Conservation (phyloP, 1,284 basidiomycete genomes). For the Puccinia hordei region DNA sequence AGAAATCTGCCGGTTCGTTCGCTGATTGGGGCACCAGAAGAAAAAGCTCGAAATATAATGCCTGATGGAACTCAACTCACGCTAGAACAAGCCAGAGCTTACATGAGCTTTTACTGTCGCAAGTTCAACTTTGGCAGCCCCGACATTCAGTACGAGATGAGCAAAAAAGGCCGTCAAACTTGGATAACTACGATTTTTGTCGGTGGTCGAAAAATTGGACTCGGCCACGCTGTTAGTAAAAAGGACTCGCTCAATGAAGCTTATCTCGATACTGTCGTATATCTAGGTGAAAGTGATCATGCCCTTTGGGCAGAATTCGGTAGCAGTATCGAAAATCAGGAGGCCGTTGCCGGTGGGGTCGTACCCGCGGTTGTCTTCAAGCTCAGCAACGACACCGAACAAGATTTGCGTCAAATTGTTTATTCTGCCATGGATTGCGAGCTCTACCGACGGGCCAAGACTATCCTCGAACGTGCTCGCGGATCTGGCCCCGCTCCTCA, state of each 20-base stretch:
- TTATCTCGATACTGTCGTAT: conserved; percentile 83
- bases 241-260: conserved; percentile 74
- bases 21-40: not conserved
- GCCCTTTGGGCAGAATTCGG: conserved; percentile 75
- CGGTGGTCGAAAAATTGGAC: conserved; percentile 75
- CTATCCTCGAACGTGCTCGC: conserved; percentile 53
- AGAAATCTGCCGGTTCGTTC: conserved; percentile 54
- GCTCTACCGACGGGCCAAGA: conserved; percentile 62
- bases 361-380: conserved; percentile 73
- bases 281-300: conserved; percentile 80
- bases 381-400: conserved; percentile 71
- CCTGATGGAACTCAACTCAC: conserved; percentile 70
- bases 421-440: conserved; percentile 67
- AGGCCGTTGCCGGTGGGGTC: conserved; percentile 63
- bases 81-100: conserved; percentile 77
- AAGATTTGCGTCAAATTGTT: conserved; percentile 74
- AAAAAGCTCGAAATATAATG: conserved; percentile 59
- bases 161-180: conserved; percentile 55
- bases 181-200: conserved; percentile 87
- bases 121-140: conserved; percentile 79
- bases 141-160: conserved; percentile 68
- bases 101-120: conserved; percentile 93
- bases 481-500: conserved; percentile 71
- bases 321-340: conserved; percentile 55
- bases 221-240: conserved; percentile 72